Base-by-base conservation (phyloP, 176 grass and related monocot species). In the Sorghum bicolor region DNA sequence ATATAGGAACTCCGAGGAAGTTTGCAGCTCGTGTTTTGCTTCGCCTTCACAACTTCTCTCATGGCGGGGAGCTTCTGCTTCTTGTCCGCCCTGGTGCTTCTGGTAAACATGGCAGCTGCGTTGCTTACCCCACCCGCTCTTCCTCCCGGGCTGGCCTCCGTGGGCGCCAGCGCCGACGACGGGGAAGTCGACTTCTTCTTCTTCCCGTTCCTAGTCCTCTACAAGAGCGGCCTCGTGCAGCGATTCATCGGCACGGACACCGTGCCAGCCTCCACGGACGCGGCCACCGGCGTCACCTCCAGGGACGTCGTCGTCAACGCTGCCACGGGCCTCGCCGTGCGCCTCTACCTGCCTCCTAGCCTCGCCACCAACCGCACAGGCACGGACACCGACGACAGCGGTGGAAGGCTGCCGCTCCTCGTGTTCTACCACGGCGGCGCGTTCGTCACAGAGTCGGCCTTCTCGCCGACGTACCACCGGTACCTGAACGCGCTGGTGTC, bases 381-480 rank as follows among this genome's bases (percentile, higher is more conserved):
- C 39, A 39, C 10, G 22, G 16, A 2, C 0, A 65, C 5, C 19
- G 22, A 10, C 55, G 28, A 6, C 20, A n/a, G 5, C 8, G 9
- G 10, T 10, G n/a, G 13, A 60, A 62, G 25, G 80, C 79, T 90
- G 57, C 90, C 87, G 52, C 29, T 92, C 1, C 32, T 95, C 14
- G 87, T 95, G 75, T 95, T 88, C 82, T 95, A 76, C 85, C 93
- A 95, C 48, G 93, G 90, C 44, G 93, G 93, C 77, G 85, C 32
- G 57, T 95, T 95, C 63, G 84, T 92, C 44, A 77, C 85, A 31
- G 90, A 89, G 52, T 92, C 89, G 0, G 84, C 89, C 33, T 92
- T 92, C 82, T 88, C 87, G 36, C 86, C 93, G 47, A 80, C 79
- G 66, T 83, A 92, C 75, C 90, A 95, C 10, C 20, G 64, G n/a